Percentiles rank a stretch among this genome's conserved stretches.
Conservation (phyloP, 345 rosid species). For the Barbarea vulgaris region DNA sequence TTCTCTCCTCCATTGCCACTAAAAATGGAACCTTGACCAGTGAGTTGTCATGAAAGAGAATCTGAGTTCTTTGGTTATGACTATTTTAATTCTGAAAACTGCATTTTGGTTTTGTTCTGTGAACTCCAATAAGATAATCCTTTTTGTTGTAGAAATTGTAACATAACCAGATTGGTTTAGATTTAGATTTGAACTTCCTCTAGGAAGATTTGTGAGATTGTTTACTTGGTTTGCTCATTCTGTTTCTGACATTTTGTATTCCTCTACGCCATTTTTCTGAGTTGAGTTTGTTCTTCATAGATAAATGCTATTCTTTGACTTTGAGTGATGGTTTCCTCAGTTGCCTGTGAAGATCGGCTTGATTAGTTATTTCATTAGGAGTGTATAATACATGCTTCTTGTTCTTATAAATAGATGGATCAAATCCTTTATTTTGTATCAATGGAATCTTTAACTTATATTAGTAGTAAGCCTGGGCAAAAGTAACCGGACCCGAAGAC, state of each 20-base stretch:
- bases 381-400: not conserved
- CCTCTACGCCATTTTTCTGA: not conserved
- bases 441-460: not conserved
- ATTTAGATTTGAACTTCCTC: constrained; percentile 6
- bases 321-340: not conserved
- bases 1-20: constrained; percentile 69
- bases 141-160: constrained; percentile 21
- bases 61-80: constrained; percentile 12
- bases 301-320: constrained; percentile 1
- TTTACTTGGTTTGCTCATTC: constrained; percentile 18
- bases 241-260: not conserved
- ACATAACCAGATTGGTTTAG: constrained; percentile 22
- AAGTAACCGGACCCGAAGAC: no score
- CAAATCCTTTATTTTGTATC: constrained; percentile 1
- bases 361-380: no score
- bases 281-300: not conserved
- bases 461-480: no score
- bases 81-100: constrained; percentile 3
- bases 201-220: not conserved
- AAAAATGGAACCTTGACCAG: constrained; percentile 65
- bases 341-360: not conserved
- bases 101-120: constrained; percentile 1
- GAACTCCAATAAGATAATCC: not conserved
- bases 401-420: not conserved
- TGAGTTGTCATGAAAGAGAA: constrained; percentile 28